Conservation (phyloP, 2,329 filamentous ascomycete genomes). For the Nemania sp. region DNA sequence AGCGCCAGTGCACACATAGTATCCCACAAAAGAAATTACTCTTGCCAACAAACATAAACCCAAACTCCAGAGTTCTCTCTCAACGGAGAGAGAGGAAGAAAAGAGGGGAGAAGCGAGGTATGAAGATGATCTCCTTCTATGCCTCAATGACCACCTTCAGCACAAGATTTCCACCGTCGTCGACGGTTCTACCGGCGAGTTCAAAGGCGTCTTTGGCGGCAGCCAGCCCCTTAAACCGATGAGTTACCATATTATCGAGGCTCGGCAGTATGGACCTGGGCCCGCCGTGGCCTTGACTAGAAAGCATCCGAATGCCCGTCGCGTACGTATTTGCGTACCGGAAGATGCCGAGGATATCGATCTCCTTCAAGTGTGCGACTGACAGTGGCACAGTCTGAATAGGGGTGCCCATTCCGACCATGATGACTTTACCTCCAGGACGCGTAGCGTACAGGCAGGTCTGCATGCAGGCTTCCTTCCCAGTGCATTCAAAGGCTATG, state of each 20-base stretch:
- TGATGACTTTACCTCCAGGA: conserved; percentile 71
- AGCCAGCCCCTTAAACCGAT: conserved; percentile 67
- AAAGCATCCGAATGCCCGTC: conserved; percentile 66
- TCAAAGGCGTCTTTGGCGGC: conserved; percentile 68
- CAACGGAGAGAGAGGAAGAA: too few species aligned
- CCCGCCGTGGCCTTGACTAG: conserved; percentile 44
- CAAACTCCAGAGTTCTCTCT: too few species aligned
- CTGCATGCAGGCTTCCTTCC: conserved; percentile 74
- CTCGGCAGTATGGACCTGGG: conserved; percentile 57
- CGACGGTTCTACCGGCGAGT: conserved; percentile 68
- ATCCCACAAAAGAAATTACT: too few species aligned
- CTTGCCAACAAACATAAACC: too few species aligned
- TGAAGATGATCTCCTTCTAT: too few species aligned
- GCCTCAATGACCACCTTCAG: conserved; percentile 71
- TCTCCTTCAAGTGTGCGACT: conserved; percentile 71
- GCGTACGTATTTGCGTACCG: conserved; percentile 77
- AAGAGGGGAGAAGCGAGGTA: too few species aligned
- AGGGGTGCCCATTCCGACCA: conserved; percentile 80
- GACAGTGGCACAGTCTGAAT: conserved; percentile 75
- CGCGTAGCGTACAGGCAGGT: conserved; percentile 72
- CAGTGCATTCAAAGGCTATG: conserved; percentile 75
- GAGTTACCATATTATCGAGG: conserved; percentile 73
- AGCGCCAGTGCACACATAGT: not conserved
- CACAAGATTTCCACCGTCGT: conserved; percentile 69
- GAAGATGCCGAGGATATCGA: conserved; percentile 77